A percentile compares a stretch with the other conserved stretches of the same genome.
Conservation (phyloP, 495 filamentous ascomycete species). For the Bryoglossum gracile region DNA sequence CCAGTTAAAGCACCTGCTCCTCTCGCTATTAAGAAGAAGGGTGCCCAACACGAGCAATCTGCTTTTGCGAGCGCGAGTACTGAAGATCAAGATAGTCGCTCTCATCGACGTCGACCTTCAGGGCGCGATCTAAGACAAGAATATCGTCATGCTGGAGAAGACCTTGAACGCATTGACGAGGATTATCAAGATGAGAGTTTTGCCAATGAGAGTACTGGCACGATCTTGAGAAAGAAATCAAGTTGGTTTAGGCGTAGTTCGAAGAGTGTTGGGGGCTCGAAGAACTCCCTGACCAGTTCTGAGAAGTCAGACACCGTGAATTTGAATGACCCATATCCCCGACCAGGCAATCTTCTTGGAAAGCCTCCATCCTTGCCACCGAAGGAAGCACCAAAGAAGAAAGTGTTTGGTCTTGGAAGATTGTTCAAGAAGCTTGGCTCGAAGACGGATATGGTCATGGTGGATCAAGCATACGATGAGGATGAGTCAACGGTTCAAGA, state of each 20-base stretch:
- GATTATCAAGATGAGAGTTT: constrained; percentile 9
- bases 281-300: constrained; percentile 11
- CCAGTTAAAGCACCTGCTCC: constrained; percentile 28
- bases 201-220: constrained; percentile 12
- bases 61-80: constrained; percentile 6
- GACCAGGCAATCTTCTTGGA: constrained; percentile 7
- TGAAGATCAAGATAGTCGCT: neutral
- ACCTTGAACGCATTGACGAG: constrained; percentile 27
- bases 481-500: constrained; percentile 9
- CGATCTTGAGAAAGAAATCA: constrained; percentile 48
- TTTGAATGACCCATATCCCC: neutral
- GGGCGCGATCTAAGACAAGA: constrained; percentile 21
- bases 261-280: constrained; percentile 31
- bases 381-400: constrained; percentile 32
- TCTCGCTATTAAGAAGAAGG: constrained; percentile 50
- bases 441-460: constrained; percentile 22
- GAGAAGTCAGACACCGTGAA: neutral
- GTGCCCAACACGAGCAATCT: constrained; percentile 9
- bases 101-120: constrained; percentile 9
- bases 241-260: constrained; percentile 59
- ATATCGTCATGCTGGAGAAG: neutral
- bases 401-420: constrained; percentile 33
- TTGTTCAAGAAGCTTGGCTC: constrained; percentile 40
- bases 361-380: neutral
- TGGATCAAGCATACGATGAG: constrained; percentile 20